Conservation (phyloP, 495 filamentous ascomycete genomes). For the Trichoderma reesei region DNA sequence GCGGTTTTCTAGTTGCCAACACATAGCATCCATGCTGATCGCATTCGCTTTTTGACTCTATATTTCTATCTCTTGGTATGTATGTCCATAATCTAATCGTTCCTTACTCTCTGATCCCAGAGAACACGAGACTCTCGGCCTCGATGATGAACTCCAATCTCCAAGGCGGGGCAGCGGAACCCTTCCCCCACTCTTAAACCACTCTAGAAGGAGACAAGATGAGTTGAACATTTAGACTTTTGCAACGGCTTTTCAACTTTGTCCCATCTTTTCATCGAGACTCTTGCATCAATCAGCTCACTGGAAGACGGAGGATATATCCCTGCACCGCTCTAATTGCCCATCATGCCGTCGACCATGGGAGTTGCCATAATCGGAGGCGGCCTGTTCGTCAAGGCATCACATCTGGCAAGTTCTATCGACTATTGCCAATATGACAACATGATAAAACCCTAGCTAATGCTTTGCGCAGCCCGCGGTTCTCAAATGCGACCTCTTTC, state of each 20-base stretch:
- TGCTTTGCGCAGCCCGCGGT: conserved; percentile 37
- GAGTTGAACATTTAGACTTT: neutral
- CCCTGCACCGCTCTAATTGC: neutral
- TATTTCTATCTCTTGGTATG: no score
- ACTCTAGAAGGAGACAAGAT: neutral
- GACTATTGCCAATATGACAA: neutral
- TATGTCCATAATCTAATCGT: no score
- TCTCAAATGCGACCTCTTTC: conserved; percentile 32
- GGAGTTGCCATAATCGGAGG: conserved; percentile 56
- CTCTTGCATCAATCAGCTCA: no score
- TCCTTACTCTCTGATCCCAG: no score
- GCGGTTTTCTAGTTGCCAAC: no score
- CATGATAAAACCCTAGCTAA: neutral
- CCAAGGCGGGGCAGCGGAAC: neutral
- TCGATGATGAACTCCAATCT: neutral
- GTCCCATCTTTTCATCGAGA: neutral
- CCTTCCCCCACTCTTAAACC: neutral
- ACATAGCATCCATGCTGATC: no score
- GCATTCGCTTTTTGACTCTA: no score
- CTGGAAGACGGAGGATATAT: neutral
- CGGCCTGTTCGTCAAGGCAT: conserved; percentile 40
- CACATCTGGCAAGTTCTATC: conserved; percentile 30
- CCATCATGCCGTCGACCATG: conserved; percentile 9
- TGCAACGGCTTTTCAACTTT: neutral
- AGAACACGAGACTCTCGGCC: no score